A percentile compares a stretch with the other conserved stretches of the same genome.
These are phyloP conservation scores for Tylopilus subfusipes DNA, from an alignment of 768 basidiomycete genomes.

Conservation along the genomic window DNA sequence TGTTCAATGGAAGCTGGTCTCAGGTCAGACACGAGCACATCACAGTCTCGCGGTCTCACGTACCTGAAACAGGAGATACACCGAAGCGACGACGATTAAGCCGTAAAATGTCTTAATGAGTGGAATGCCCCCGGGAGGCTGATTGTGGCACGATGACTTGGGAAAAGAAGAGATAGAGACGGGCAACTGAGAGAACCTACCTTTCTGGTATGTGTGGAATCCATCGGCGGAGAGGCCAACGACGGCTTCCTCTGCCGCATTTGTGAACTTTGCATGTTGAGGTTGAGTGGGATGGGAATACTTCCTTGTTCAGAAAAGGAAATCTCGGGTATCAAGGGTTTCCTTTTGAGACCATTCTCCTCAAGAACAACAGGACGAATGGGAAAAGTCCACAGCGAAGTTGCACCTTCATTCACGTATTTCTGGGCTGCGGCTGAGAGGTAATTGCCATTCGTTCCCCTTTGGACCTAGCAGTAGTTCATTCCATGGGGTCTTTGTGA, in stretches of 20 bases:
- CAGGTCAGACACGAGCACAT: neutral
- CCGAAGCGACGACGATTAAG: slow-evolving; percentile 1
- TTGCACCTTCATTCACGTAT: neutral
- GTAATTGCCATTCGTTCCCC: slow-evolving; percentile 3
- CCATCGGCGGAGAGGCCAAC: neutral
- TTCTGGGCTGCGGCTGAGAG: slow-evolving; percentile 8
- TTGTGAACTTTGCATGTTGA: slow-evolving; percentile 1
- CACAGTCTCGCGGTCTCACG: neutral
- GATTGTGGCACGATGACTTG: neutral
- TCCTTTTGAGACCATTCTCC: slow-evolving; percentile 1
- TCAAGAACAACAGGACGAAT: neutral
- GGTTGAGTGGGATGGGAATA: neutral
- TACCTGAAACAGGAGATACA: slow-evolving; percentile 21
- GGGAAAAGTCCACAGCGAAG: neutral
- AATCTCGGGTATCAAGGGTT: neutral
- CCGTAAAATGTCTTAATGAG: slow-evolving; percentile 11
- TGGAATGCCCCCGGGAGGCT: slow-evolving; percentile 1
- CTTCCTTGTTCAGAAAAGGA: slow-evolving; percentile 13
- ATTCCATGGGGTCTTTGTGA: neutral
- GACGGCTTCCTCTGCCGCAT: slow-evolving; percentile 26
- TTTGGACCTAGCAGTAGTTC: neutral
- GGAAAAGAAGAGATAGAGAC: neutral
- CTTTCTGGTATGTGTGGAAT: slow-evolving; percentile 1
- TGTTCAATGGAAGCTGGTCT: slow-evolving; percentile 17
- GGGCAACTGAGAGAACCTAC: neutral